Evolutionary conservation across 495 filamentous ascomycete species (phyloP).

Genomic region (Clohesyomyces aquaticus): DNA sequence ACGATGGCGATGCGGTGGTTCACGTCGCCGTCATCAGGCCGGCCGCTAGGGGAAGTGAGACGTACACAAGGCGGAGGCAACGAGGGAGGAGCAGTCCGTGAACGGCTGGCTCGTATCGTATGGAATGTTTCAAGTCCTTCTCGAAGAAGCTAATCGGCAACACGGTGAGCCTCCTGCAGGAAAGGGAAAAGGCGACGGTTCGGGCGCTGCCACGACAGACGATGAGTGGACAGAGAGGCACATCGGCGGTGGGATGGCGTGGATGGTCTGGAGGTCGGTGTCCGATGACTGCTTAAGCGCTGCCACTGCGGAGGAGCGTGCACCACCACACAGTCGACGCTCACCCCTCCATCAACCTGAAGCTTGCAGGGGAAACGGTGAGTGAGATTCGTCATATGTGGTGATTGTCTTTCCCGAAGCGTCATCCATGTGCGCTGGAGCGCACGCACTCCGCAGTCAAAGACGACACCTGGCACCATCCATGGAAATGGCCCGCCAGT

Average conservation of each 20-base stretch:
- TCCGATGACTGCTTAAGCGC: slow-evolving; percentile 34
- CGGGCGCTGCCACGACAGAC: not conserved
- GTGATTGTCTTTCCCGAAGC: no score
- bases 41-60: slow-evolving; percentile 10
- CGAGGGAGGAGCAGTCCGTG: not conserved
- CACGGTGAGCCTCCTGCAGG: slow-evolving; percentile 3
- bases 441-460: not conserved
- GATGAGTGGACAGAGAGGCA: slow-evolving; percentile 27
- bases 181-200: no score
- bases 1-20: slow-evolving; percentile 8
- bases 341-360: slow-evolving; percentile 3
- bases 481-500: no score
- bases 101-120: slow-evolving; percentile 7
- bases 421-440: not conserved
- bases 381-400: slow-evolving; percentile 10
- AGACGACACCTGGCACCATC: slow-evolving; percentile 3
- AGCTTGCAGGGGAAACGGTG: not conserved
- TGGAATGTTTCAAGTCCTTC: slow-evolving; percentile 33
- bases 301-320: not conserved
- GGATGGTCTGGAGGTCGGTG: slow-evolving; percentile 18
- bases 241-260: not conserved
- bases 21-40: not conserved
- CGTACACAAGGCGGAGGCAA: not conserved
- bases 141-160: slow-evolving; percentile 34
- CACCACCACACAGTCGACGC: no score